Evolutionary conservation across 768 basidiomycete genomes (phyloP), one percentile per base, ranked within the genome.

Genomic region (Termitomyces sp.): DNA sequence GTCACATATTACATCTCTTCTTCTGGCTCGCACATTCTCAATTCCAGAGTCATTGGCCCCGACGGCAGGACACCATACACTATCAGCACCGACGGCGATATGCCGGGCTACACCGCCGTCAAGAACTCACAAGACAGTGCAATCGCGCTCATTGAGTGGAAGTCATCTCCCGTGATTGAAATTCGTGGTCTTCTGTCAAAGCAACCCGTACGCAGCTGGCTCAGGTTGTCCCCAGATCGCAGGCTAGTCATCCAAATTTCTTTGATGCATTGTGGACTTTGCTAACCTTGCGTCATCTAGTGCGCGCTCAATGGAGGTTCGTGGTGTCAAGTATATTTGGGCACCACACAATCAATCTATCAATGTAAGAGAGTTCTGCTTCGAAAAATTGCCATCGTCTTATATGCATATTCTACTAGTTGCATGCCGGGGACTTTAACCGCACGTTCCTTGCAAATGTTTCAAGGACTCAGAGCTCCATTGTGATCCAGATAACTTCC

Each of bases 121-220:
- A 82, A 80, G 65, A 77, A 81, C 58, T 69, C 68, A 6, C 73
- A 79, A 26, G 76, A 76, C 42, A 74, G 70, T 50, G 77, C 73
- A 40, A 65, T 84, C 32, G 84, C 80, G 2, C 74, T 86, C 60
- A 66, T 88, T 57, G 83, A 84, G 63, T 88, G 86, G 86, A 67
- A 78, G 69, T 48, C 69, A 1, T 73, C 71, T 45, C 77, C 79
- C 1, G 64, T 76, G 33, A 69, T 88, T 50, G 86, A 88, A 64
- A 73, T 83, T 36, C 80, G 78, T 22, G 77, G 77, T 7, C 61
- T 77, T n/a, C 63, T 82, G 20, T 63, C 71, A 4, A 84, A 80
- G 65, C 82, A 82, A 65, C 64, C 67, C 26, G 75, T 78, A 30
- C 72, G 69, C n/a, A 73, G 74, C 16, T 88, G 86, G 85, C 73